Evolutionary conservation across 1,284 basidiomycete genomes (phyloP).

Genomic region (Microbotryomycetes sp.): DNA sequence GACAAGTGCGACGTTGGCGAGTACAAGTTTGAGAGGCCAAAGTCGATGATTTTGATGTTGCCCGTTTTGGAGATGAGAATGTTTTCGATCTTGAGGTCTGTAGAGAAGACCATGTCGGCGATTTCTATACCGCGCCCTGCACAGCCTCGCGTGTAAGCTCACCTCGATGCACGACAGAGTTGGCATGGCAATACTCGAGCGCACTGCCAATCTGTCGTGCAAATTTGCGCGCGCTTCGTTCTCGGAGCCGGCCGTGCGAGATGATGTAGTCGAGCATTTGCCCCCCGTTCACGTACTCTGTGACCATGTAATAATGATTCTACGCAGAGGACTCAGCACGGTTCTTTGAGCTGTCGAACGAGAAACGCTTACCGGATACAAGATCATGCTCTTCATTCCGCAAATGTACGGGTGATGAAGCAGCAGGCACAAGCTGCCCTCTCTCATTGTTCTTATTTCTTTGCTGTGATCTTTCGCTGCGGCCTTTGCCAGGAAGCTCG

Average conservation of each 20-base stretch:
- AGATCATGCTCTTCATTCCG: slow-evolving; percentile 97
- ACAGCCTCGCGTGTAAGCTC: slow-evolving; percentile 1
- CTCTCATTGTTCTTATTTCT: slow-evolving; percentile 89
- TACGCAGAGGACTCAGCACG: background rate
- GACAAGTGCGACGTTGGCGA: slow-evolving; percentile 74
- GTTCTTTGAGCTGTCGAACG: background rate
- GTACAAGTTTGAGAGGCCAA: slow-evolving; percentile 95
- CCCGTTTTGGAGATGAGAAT: slow-evolving; percentile 97
- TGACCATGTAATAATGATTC: slow-evolving; percentile 98
- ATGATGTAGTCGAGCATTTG: slow-evolving; percentile 99
- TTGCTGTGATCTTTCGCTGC: slow-evolving; percentile 88
- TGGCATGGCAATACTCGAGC: slow-evolving; percentile 92
- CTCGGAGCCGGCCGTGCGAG: slow-evolving; percentile 89
- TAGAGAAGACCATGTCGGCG: background rate
- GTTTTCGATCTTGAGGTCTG: slow-evolving; percentile 97
- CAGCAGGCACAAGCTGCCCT: slow-evolving; percentile 86
- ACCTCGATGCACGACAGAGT: slow-evolving; percentile 88
- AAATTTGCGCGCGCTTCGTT: slow-evolving; percentile 92
- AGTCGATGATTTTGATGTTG: slow-evolving; percentile 99
- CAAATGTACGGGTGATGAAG: slow-evolving; percentile 98
- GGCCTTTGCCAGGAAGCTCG: slow-evolving; percentile 55
- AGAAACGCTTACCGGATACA: slow-evolving; percentile 54
- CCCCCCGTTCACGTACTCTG: slow-evolving; percentile 96
- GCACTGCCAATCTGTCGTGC: slow-evolving; percentile 94
- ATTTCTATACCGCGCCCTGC: background rate